These are phyloP conservation scores for Lumnitzera racemosa DNA, from an alignment of 345 rosid genomes.

Conservation along the genomic window DNA sequence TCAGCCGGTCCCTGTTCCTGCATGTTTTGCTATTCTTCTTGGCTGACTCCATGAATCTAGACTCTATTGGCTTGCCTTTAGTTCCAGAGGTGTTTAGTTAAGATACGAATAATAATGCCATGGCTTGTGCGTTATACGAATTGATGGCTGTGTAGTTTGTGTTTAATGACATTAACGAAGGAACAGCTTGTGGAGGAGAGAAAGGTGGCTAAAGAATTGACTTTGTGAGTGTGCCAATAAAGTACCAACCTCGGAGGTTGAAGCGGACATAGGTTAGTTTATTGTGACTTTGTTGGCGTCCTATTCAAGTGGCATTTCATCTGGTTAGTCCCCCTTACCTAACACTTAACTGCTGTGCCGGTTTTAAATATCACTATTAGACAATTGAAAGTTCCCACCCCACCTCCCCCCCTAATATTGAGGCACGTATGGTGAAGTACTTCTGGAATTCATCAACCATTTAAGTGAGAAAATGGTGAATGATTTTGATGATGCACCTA, in stretches of 20 bases:
- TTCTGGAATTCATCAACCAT: too few relatives aligned
- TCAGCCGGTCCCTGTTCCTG: slow-evolving; percentile 8
- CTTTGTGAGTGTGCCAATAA: slow-evolving; percentile 6
- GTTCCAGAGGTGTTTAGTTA: slow-evolving; percentile 5
- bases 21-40: neutral
- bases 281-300: slow-evolving; percentile 10
- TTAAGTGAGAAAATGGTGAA: too few relatives aligned
- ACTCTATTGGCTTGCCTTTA: neutral
- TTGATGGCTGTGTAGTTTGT: too few relatives aligned
- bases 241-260: slow-evolving; percentile 24
- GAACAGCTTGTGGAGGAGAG: too few relatives aligned
- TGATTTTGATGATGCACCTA: too few relatives aligned
- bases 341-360: neutral
- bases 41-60: too few relatives aligned
- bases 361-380: too few relatives aligned
- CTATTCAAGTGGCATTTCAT: neutral
- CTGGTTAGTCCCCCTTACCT: neutral
- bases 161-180: too few relatives aligned
- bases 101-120: neutral
- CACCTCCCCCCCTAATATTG: too few relatives aligned
- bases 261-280: slow-evolving; percentile 19
- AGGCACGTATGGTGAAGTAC: too few relatives aligned
- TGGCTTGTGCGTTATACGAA: too few relatives aligned
- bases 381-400: too few relatives aligned
- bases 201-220: neutral